Conservation (phyloP, 2,329 filamentous ascomycete genomes). For the Hymenoscyphus repandus region DNA sequence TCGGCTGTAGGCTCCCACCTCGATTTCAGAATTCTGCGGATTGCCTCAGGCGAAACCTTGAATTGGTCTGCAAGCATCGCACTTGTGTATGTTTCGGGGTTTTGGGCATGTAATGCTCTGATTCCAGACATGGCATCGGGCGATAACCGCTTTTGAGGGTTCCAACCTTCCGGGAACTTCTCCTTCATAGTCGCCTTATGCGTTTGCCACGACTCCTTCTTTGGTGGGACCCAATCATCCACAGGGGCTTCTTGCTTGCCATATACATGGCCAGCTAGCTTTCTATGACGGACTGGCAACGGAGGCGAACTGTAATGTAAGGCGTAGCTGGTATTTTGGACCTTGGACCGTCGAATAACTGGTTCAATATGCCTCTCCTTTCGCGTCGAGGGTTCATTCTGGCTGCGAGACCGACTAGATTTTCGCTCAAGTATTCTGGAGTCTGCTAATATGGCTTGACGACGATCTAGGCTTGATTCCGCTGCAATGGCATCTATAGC, state of each 20-base stretch:
- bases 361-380: neutral
- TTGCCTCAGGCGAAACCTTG: slow-evolving; percentile 78
- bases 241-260: neutral
- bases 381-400: slow-evolving; percentile 2
- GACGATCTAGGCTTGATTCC: slow-evolving; percentile 6
- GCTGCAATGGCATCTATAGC: slow-evolving; percentile 31
- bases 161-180: slow-evolving; percentile 81
- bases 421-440: neutral
- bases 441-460: neutral
- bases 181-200: slow-evolving; percentile 70
- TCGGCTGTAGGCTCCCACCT: slow-evolving; percentile 62
- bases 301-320: slow-evolving; percentile 10
- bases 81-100: slow-evolving; percentile 73
- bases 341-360: slow-evolving; percentile 5
- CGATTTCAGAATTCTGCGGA: slow-evolving; percentile 77
- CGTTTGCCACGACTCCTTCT: slow-evolving; percentile 58
- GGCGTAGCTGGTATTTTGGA: slow-evolving; percentile 9
- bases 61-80: slow-evolving; percentile 70
- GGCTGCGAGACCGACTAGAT: neutral
- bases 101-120: slow-evolving; percentile 70
- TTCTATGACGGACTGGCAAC: neutral
- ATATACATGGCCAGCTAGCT: neutral
- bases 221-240: slow-evolving; percentile 16
- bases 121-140: slow-evolving; percentile 92
- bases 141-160: slow-evolving; percentile 78